A percentile compares a stretch with the other conserved stretches of the same genome.
Conservation (phyloP, 2,329 filamentous ascomycete species). For the Dactylellina haptotyla region DNA sequence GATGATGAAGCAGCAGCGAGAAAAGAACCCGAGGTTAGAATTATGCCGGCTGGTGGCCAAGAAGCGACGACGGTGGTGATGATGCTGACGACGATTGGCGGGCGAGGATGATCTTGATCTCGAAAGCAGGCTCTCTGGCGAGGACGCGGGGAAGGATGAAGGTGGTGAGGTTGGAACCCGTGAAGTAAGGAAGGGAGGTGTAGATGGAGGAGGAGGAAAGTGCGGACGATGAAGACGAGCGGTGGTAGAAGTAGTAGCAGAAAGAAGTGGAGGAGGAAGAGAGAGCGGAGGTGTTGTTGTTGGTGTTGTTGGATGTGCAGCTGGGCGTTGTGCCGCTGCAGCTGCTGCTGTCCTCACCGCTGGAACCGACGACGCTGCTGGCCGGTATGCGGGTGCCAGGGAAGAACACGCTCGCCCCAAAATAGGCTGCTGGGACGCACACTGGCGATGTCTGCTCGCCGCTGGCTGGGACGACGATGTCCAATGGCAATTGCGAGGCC, state of each 20-base stretch:
- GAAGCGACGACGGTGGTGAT: background rate
- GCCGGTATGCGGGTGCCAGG: no score
- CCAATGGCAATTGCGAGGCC: background rate
- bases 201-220: conserved; percentile 3
- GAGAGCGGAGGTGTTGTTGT: no score
- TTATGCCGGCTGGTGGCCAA: background rate
- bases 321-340: no score
- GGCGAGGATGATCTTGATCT: background rate
- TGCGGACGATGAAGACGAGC: background rate
- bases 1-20: conserved; percentile 18
- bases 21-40: conserved; percentile 35
- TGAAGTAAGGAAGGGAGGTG: conserved; percentile 4
- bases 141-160: background rate
- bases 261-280: background rate
- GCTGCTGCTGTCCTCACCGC: no score
- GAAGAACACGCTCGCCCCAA: no score
- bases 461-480: no score
- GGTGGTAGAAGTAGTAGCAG: background rate
- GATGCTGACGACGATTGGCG: background rate
- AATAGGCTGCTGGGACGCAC: no score
- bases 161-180: background rate
- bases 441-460: no score
- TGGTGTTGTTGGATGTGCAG: no score
- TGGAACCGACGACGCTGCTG: no score
- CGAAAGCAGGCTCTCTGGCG: background rate